These are phyloP conservation scores for Wickerhamomyces xylosicus DNA, from an alignment of 805 yeast species.

Conservation along the genomic window DNA sequence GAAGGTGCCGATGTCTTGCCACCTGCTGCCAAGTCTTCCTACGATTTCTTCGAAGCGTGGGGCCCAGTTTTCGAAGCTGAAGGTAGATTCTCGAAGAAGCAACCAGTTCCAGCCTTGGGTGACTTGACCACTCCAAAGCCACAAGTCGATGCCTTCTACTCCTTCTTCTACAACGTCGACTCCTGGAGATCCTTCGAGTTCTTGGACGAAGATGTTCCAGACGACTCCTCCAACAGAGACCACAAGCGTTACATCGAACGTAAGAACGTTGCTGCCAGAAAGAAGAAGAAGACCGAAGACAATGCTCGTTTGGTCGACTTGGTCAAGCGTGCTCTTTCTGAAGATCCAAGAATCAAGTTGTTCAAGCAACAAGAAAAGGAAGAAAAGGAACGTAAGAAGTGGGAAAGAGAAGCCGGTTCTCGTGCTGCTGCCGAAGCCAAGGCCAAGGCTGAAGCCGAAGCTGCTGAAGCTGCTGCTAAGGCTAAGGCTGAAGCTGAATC, in stretches of 20 bases:
- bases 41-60: slow-evolving; percentile 89
- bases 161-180: slow-evolving; percentile 88
- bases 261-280: slow-evolving; percentile 93
- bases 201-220: slow-evolving; percentile 98
- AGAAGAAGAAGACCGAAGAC: slow-evolving; percentile 96
- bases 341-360: slow-evolving; percentile 90
- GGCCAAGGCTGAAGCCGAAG: slow-evolving; percentile 81
- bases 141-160: slow-evolving; percentile 81
- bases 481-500: slow-evolving; percentile 60
- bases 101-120: slow-evolving; percentile 84
- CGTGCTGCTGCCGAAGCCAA: slow-evolving; percentile 95
- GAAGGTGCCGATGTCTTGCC: slow-evolving; percentile 76
- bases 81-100: slow-evolving; percentile 84
- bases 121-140: slow-evolving; percentile 53
- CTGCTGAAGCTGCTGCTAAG: slow-evolving; percentile 68
- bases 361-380: slow-evolving; percentile 92
- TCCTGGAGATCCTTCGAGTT: slow-evolving; percentile 98
- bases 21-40: slow-evolving; percentile 52
- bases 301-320: slow-evolving; percentile 78
- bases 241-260: slow-evolving; percentile 98
- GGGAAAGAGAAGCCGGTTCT: slow-evolving; percentile 98
- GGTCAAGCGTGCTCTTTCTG: slow-evolving; percentile 78
- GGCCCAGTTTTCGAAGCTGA: slow-evolving; percentile 85
- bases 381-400: slow-evolving; percentile 88
- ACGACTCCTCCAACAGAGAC: slow-evolving; percentile 97